These are phyloP conservation scores for Harrya chromipes DNA, from an alignment of 768 basidiomycete genomes.

Conservation along the genomic window DNA sequence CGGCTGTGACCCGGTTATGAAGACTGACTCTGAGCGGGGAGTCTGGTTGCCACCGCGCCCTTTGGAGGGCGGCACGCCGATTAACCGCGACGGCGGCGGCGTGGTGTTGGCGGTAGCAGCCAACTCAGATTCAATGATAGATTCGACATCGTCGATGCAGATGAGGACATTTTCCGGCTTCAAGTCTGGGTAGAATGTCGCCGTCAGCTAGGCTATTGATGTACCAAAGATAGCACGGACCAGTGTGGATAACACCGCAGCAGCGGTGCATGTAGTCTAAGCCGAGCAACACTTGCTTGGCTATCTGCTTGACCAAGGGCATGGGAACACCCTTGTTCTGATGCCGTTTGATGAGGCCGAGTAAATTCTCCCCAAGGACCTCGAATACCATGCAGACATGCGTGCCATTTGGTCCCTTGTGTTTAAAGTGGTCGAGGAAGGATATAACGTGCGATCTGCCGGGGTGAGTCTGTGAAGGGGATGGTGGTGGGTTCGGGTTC, in stretches of 20 bases:
- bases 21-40: constrained; percentile 73
- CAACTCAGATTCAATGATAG: constrained; percentile 84
- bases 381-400: constrained; percentile 99
- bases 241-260: constrained; percentile 96
- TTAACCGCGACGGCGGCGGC: constrained; percentile 56
- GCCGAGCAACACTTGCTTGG: constrained; percentile 93
- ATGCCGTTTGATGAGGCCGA: constrained; percentile 95
- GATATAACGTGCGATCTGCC: constrained; percentile 95
- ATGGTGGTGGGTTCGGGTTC: constrained; percentile 47
- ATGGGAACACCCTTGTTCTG: constrained; percentile 98
- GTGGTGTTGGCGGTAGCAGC: constrained; percentile 38
- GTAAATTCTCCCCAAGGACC: constrained; percentile 94
- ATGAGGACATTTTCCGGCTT: constrained; percentile 99
- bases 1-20: constrained; percentile 93
- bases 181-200: constrained; percentile 53
- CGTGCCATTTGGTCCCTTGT: constrained; percentile 93
- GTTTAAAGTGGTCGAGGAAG: constrained; percentile 95
- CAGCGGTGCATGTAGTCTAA: constrained; percentile 97
- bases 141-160: constrained; percentile 94
- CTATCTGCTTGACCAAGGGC: constrained; percentile 90
- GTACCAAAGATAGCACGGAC: constrained; percentile 33
- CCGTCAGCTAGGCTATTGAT: background rate
- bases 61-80: constrained; percentile 91
- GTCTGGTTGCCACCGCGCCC: constrained; percentile 97
- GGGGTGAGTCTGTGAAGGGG: constrained; percentile 71